Percentiles rank a stretch among this genome's conserved stretches.
Evolutionary conservation across 2,329 filamentous ascomycete species (phyloP).

Genomic region (Trichothecium roseum): DNA sequence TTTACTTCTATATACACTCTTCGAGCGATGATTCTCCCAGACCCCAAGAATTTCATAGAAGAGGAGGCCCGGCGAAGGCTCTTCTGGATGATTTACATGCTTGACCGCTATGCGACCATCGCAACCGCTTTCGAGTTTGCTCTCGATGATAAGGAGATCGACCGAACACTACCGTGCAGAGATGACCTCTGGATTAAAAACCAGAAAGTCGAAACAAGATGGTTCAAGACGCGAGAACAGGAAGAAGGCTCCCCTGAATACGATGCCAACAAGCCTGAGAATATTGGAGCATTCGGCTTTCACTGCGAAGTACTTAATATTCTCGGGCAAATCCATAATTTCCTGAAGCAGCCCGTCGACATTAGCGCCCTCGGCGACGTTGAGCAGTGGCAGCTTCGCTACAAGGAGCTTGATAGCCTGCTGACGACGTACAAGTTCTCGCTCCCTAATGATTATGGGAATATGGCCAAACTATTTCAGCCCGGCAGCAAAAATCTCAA

Average conservation of each 20-base stretch:
- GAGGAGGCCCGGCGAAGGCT: conserved; percentile 76
- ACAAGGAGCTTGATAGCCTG: conserved; percentile 73
- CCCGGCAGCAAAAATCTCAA: conserved; percentile 60
- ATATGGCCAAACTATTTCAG: conserved; percentile 70
- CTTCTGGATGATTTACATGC: conserved; percentile 90
- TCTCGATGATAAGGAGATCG: conserved; percentile 80
- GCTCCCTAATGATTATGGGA: conserved; percentile 73
- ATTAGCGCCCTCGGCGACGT: conserved; percentile 78
- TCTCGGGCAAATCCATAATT: conserved; percentile 77
- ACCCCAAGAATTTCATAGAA: conserved; percentile 77
- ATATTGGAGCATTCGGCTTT: conserved; percentile 78
- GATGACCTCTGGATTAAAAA: conserved; percentile 82
- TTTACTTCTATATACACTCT: conserved; percentile 85
- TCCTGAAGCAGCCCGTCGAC: conserved; percentile 80
- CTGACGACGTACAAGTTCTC: conserved; percentile 77
- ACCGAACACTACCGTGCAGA: conserved; percentile 75
- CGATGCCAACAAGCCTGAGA: conserved; percentile 60
- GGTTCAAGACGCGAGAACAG: conserved; percentile 53
- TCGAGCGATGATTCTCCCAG: conserved; percentile 73
- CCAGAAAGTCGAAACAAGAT: conserved; percentile 71
- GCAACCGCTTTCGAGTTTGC: conserved; percentile 89
- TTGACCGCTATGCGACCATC: conserved; percentile 84
- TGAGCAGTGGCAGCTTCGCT: conserved; percentile 79
- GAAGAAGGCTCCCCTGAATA: conserved; percentile 42
- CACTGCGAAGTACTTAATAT: conserved; percentile 87